Evolutionary conservation across 345 rosid genomes (phyloP), one percentile per base, ranked within the genome.

Genomic region (Salix koriyanagi): DNA sequence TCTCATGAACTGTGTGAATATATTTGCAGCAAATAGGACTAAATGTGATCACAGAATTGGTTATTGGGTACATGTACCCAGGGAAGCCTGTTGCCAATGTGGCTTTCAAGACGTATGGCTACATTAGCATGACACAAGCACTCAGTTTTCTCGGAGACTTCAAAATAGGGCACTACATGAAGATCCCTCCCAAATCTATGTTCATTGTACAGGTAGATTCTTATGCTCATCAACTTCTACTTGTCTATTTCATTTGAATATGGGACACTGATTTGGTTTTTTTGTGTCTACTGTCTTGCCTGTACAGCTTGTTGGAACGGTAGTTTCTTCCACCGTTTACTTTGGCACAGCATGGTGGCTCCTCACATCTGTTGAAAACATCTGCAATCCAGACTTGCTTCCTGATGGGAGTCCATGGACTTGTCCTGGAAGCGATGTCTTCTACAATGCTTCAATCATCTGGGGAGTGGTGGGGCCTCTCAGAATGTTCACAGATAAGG

Each of bases 131-230:
- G 97, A 4, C 76, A 36, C 97, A 94, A 82, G 97, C 97, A 60
- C 83, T 92, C 18, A 50, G 34, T 66, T 94, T 94, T 70, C 69
- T 91, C 1, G 68, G 74, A 1, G 98, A 92, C 79, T 92, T 94
- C 86, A 94, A 94, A 79, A 79, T 94, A 61, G 98, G 97, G 26
- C 97, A 94, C 78, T 92, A 94, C 69, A 92, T 92, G 97, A 94
- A 94, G 87, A 73, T 94, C 72, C 96, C 97, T 46, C 98, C 97
- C 7, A 90, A 69, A 77, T 85, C 94, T 32, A 94, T 94, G 97
- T 94, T 94, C 84, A 30, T 85, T 25, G 93, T 82, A 65, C 97
- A 94, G 92, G 90, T 88, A 80, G 50, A 46, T 46, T 1, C 5
- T 16, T 3, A 44, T 65, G 16, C 13, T 34, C 3, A 34, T 9